A percentile compares a stretch with the other conserved stretches of the same genome.
Evolutionary conservation across 2,329 filamentous ascomycete species (phyloP).

Genomic region (Beauveria varroae): DNA sequence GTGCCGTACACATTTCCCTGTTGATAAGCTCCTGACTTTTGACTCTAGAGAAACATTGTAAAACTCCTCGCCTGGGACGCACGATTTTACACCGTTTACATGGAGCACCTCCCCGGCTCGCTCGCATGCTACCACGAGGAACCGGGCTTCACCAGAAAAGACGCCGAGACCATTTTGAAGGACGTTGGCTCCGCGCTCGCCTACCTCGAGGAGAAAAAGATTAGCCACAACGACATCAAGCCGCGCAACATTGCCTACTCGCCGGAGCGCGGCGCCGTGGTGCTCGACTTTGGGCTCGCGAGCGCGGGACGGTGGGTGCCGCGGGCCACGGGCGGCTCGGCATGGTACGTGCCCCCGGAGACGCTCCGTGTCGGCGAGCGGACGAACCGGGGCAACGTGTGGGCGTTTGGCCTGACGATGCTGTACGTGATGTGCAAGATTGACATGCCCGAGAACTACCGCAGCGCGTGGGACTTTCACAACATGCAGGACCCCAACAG

Average conservation of each 20-base stretch:
- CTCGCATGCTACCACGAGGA: neutral
- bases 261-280: conserved; percentile 10
- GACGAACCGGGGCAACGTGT: conserved; percentile 7
- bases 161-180: neutral
- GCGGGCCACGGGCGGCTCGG: neutral
- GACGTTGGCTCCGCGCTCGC: conserved; percentile 6
- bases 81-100: neutral
- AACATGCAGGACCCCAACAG: neutral
- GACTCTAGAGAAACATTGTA: neutral
- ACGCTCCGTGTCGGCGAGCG: neutral
- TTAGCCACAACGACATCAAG: conserved; percentile 16
- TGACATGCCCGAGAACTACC: neutral
- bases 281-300: conserved; percentile 13
- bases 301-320: conserved; percentile 24
- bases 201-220: conserved; percentile 4
- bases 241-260: conserved; percentile 14
- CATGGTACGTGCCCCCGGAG: conserved; percentile 8
- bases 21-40: too few species aligned
- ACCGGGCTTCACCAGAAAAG: neutral
- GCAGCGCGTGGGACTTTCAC: neutral
- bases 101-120: conserved; percentile 1
- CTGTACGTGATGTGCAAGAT: conserved; percentile 11
- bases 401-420: conserved; percentile 13
- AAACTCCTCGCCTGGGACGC: neutral
- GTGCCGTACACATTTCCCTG: too few species aligned